Evolutionary conservation across 164 flowering plant genomes (phyloP).

Genomic region (Aristolochia fimbriata): DNA sequence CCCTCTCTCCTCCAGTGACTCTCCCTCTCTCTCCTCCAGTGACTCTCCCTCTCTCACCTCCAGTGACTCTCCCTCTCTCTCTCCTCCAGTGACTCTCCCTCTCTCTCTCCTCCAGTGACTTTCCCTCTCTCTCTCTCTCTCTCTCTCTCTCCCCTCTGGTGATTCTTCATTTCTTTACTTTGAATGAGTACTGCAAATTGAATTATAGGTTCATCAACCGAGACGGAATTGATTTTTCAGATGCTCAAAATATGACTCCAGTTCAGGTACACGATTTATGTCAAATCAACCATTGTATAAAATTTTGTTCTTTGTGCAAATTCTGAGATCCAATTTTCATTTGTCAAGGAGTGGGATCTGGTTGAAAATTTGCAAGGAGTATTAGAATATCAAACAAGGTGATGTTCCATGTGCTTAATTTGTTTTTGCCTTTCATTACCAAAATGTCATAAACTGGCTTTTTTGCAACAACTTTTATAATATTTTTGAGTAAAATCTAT

Average conservation of each 20-base stretch:
- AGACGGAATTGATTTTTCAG: slow-evolving; percentile 94
- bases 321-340: slow-evolving; percentile 9
- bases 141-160: no score
- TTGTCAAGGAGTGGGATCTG: slow-evolving; percentile 81
- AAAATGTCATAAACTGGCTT: no score
- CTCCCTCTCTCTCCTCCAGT: no score
- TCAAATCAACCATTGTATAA: slow-evolving; percentile 4
- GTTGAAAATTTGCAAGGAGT: slow-evolving; percentile 85
- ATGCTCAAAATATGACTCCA: slow-evolving; percentile 87
- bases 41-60: no score
- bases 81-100: no score
- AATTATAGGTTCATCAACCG: slow-evolving; percentile 76
- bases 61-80: no score
- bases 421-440: background rate
- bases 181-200: background rate
- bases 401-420: background rate
- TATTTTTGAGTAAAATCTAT: no score
- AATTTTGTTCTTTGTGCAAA: slow-evolving; percentile 1
- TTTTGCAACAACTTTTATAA: no score
- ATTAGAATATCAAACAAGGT: slow-evolving; percentile 93
- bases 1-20: no score
- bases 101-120: no score
- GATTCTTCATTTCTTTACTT: no score
- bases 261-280: slow-evolving; percentile 56
- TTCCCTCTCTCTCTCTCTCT: no score